Percentiles rank a stretch among this genome's conserved stretches.
phyloP scores from a whole-genome alignment of 768 basidiomycete genomes.

The Kwoniella mangroviensis region DNA sequence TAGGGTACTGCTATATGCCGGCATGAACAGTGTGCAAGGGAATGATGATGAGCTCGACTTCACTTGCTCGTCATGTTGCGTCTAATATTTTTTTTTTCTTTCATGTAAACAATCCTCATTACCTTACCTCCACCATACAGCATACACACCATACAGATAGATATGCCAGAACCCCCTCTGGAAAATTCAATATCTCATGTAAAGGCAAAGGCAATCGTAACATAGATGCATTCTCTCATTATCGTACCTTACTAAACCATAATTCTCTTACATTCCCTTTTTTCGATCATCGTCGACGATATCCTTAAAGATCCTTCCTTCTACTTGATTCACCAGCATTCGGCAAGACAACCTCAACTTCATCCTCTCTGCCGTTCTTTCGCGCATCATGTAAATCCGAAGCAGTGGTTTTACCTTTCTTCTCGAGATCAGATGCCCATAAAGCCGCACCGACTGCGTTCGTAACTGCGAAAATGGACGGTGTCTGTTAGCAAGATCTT shows the following conservation, averaged over 20 bases:
- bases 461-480: conserved; percentile 58
- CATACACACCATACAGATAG: neutral
- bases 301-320: conserved; percentile 19
- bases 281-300: no score
- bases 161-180: no score
- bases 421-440: conserved; percentile 73
- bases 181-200: no score
- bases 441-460: conserved; percentile 72
- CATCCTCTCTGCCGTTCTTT: conserved; percentile 8
- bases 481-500: neutral
- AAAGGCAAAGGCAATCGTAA: neutral
- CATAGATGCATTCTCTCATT: neutral
- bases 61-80: conserved; percentile 4
- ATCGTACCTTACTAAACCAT: neutral
- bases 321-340: neutral
- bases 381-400: neutral
- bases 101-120: neutral
- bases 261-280: no score
- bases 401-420: conserved; percentile 34
- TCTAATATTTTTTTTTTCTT: no score
- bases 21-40: neutral
- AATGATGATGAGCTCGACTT: neutral
- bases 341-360: conserved; percentile 16
- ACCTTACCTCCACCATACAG: neutral
- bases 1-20: neutral